A percentile compares a stretch with the other conserved stretches of the same genome.
Evolutionary conservation across 345 rosid species (phyloP).

Genomic region (Raphanus raphanistrum): DNA sequence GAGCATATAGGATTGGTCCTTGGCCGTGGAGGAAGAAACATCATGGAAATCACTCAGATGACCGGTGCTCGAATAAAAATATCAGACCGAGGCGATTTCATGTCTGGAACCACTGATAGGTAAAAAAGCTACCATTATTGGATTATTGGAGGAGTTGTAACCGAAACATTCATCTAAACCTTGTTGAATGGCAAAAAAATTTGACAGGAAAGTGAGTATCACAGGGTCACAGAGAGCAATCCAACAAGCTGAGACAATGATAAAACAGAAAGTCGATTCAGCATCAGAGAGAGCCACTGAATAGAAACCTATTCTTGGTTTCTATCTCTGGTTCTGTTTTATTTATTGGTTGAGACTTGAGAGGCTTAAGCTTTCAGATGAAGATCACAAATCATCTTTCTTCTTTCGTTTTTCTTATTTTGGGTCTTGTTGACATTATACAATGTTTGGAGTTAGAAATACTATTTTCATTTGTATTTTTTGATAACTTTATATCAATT

Average conservation of each 20-base stretch:
- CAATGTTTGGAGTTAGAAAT: slow-evolving; percentile 35
- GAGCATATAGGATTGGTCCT: slow-evolving; percentile 94
- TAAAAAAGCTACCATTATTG: slow-evolving; percentile 20
- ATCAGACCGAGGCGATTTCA: slow-evolving; percentile 95
- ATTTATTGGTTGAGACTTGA: background rate
- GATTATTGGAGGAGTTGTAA: background rate
- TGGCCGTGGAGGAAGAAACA: slow-evolving; percentile 97
- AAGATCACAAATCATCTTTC: slow-evolving; percentile 20
- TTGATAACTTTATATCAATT: background rate
- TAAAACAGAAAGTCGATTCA: slow-evolving; percentile 84
- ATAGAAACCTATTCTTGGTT: slow-evolving; percentile 34
- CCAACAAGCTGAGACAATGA: slow-evolving; percentile 86
- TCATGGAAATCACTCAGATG: slow-evolving; percentile 93
- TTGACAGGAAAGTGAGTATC: slow-evolving; percentile 88
- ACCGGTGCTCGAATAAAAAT: slow-evolving; percentile 94
- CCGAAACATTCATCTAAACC: slow-evolving; percentile 15
- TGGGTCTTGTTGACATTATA: slow-evolving; percentile 4
- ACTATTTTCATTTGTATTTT: slow-evolving; percentile 31
- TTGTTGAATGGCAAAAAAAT: slow-evolving; percentile 7
- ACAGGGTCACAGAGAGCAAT: slow-evolving; percentile 89
- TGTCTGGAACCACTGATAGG: slow-evolving; percentile 93
- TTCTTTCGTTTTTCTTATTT: slow-evolving; percentile 12
- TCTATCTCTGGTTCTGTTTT: slow-evolving; percentile 25
- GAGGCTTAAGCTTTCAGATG: slow-evolving; percentile 31
- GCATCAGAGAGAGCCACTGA: slow-evolving; percentile 78